Evolutionary conservation across 1,139 yeast genomes (phyloP).

Genomic region (Taiozyma sp.): DNA sequence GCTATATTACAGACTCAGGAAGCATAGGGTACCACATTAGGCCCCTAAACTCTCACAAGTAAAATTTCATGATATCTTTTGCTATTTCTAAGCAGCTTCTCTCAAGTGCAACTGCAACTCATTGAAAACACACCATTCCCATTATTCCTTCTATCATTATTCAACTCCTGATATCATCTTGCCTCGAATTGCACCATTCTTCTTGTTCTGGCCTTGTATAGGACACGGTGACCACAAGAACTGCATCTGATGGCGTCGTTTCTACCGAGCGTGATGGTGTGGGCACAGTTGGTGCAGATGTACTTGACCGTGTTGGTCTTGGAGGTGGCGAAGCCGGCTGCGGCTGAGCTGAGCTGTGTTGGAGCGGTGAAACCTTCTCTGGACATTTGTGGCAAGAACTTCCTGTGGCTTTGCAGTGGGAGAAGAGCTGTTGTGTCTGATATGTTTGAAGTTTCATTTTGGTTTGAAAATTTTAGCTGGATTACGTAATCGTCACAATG

Average conservation of each 20-base stretch:
- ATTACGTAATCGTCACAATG: neutral
- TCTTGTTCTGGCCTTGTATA: slow-evolving; percentile 95
- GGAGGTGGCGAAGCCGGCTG: slow-evolving; percentile 62
- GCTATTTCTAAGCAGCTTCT: neutral
- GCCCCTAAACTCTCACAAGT: neutral
- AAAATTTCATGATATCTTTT: neutral
- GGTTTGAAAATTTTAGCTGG: neutral
- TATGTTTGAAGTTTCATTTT: too few species aligned
- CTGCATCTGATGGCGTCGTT: slow-evolving; percentile 98
- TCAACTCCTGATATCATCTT: slow-evolving; percentile 8
- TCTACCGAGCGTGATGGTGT: slow-evolving; percentile 81
- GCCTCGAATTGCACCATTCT: slow-evolving; percentile 58
- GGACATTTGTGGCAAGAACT: slow-evolving; percentile 32
- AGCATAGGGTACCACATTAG: neutral
- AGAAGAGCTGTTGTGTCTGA: too few species aligned
- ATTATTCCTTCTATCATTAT: too few species aligned
- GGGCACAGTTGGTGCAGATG: slow-evolving; percentile 95
- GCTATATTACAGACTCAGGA: neutral
- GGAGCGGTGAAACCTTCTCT: slow-evolving; percentile 97
- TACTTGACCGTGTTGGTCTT: slow-evolving; percentile 87
- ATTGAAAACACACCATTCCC: neutral
- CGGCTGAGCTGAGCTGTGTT: slow-evolving; percentile 66
- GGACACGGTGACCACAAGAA: slow-evolving; percentile 97
- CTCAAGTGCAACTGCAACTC: neutral
- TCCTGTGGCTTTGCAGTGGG: too few species aligned